Evolutionary conservation across 2,329 filamentous ascomycete genomes (phyloP).

Genomic region (Hymenoscyphus scutula): DNA sequence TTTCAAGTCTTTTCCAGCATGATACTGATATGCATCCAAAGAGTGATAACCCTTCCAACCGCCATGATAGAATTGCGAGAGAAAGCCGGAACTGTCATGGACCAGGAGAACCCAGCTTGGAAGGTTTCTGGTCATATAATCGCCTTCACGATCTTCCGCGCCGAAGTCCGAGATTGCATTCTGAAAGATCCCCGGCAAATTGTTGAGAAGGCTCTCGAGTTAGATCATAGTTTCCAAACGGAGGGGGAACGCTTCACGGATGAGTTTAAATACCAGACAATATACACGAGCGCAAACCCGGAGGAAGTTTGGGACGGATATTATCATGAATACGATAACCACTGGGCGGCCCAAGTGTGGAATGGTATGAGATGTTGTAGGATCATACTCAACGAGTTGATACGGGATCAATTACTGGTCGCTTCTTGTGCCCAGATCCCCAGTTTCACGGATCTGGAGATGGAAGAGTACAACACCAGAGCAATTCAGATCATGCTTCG

Average conservation of each 20-base stretch:
- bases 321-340: constrained; percentile 32
- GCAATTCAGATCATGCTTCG: constrained; percentile 20
- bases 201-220: constrained; percentile 3
- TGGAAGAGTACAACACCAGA: constrained; percentile 8
- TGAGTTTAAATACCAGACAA: constrained; percentile 26
- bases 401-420: constrained; percentile 23
- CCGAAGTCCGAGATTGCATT: constrained; percentile 6
- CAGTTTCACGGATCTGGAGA: constrained; percentile 20
- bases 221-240: constrained; percentile 18
- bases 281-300: constrained; percentile 27
- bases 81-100: constrained; percentile 41
- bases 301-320: constrained; percentile 30
- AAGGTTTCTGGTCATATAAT: constrained; percentile 43
- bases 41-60: constrained; percentile 48
- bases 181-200: constrained; percentile 38
- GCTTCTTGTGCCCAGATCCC: constrained; percentile 12
- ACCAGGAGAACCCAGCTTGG: constrained; percentile 41
- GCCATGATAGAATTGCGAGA: constrained; percentile 46
- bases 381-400: constrained; percentile 29
- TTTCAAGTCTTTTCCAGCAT: constrained; percentile 51
- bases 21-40: constrained; percentile 51
- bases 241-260: constrained; percentile 18
- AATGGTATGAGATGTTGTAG: constrained; percentile 29
- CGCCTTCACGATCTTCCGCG: constrained; percentile 17
- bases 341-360: constrained; percentile 32